A percentile compares a stretch with the other conserved stretches of the same genome.
phyloP scores from a whole-genome alignment of 805 yeast genomes.

The Kurtzmaniella fragi region DNA sequence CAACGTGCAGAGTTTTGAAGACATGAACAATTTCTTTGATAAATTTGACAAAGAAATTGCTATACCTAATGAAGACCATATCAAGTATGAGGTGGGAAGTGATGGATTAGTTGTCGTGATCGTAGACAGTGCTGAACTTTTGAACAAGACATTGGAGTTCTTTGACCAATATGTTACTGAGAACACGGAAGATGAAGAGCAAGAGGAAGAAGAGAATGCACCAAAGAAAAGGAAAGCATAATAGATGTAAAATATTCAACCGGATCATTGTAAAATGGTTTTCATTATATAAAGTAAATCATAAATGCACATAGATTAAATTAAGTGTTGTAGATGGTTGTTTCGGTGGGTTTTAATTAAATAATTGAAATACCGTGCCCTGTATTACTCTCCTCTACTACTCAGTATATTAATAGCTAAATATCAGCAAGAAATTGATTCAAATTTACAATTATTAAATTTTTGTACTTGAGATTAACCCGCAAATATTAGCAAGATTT shows the following conservation, averaged over 20 bases:
- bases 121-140: constrained; percentile 39
- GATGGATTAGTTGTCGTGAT: constrained; percentile 55
- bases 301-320: not conserved
- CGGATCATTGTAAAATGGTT: not conserved
- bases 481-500: too few species aligned
- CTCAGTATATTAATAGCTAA: too few species aligned
- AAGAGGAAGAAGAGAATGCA: constrained; percentile 4
- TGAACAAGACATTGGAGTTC: constrained; percentile 34
- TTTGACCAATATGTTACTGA: constrained; percentile 32
- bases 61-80: constrained; percentile 48
- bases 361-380: too few species aligned
- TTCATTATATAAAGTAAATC: not conserved
- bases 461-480: too few species aligned
- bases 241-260: not conserved
- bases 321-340: too few species aligned
- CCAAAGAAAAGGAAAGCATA: not conserved
- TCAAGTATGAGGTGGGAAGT: constrained; percentile 57
- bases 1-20: constrained; percentile 41
- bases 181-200: constrained; percentile 4
- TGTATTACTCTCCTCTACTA: too few species aligned
- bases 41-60: constrained; percentile 47
- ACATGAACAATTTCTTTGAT: constrained; percentile 49
- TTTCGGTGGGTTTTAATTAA: too few species aligned
- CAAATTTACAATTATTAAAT: too few species aligned
- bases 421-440: too few species aligned